Base-by-base conservation (phyloP, 2,329 filamentous ascomycete genomes). In the Pezicula carpinea region DNA sequence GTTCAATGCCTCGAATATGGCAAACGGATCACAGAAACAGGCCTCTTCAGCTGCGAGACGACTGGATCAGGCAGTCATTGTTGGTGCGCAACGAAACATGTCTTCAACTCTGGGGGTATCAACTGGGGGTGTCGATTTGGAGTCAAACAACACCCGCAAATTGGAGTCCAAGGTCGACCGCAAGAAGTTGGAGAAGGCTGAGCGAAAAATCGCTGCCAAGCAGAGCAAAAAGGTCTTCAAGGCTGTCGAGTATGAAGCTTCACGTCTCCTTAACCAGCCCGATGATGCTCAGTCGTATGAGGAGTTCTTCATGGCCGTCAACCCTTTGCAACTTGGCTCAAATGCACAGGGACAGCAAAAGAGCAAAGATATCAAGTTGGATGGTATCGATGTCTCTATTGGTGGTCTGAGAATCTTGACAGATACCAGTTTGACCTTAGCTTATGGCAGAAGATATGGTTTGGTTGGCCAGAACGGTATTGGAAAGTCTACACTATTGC, bases 241-340 rank as follows among this genome's bases (percentile, higher is more conserved):
- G 78, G 96, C 86, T 47, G 93, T 99, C 58, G 89, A 96, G 69
- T 99, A 99, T 67, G 93, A 99, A 71, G 88, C 93, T 0, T 97
- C 93, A 11, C 84, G 83, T 57, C 75, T 99, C 56, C 82, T 99
- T 56, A 85, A 95, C 64, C 81, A 89, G 68, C 78, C 89, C 4
- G 86, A 92, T 60, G 80, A 85, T 60, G 75, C 91, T 11, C 85
- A 96, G 75, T 95, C 89, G 34, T 99, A 99, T 66, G 93, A 99
- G 70, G 93, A 99, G 66, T 97, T 99, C 72, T 99, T 95, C 79
- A 97, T 99, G 93, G 86, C 89, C 45, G 93, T 99, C 74, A 99
- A 99, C 68, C 93, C 93, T 51, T 79, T 99, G 53, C 92, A 97
- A 65, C 63, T 97, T 51, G 92, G 90, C 46, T 72, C 76, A 18